Evolutionary conservation across 441 rosid species (phyloP), one percentile per base, ranked within the genome.

Genomic region (Populus hybrid): DNA sequence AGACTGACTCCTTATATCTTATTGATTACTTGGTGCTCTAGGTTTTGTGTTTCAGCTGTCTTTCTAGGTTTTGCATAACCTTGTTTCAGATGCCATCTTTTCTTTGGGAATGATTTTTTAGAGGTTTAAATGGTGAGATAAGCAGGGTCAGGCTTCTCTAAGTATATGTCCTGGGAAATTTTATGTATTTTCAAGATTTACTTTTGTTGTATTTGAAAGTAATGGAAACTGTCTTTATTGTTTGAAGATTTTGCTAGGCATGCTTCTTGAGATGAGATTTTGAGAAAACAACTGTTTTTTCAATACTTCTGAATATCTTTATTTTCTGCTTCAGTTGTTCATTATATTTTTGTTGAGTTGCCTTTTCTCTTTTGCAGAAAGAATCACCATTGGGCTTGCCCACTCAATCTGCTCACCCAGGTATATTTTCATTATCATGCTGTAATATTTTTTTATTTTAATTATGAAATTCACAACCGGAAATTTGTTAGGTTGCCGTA

Each of bases 381-480:
- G 97, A 94, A 72, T 87, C 97, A 38, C 99, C 99, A 0, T 21
- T 85, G 3, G 97, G 97, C 50, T 36, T 81, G 30, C 88, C 98
- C 24, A 94, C 99, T 28, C 85, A 91, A 76, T 95, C 98, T 81
- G 99, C 99, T 36, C 99, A 95, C 88, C 99, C 99, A 80, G 99
- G 99, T 95, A 35, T 18, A 10, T 59, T 34, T 32, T 38, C 46
- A 38, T 38, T 38, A 38, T 38, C 12, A 38, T 38, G 46, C 46
- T 38, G 46, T 0, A 2, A n/a, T 12, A 26, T 36, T 38, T 38
- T 38, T 38, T 38, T 38, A 38, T 38, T 38, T 38, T 38, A 3
- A 38, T 38, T 38, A 10, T 69, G 30, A 67, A 23, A 24, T 38
- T 10, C 24, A 1, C 16, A 42, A 32, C 2, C 6, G 24, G 9